Evolutionary conservation across 192 early-diverging fungal species (phyloP).

Genomic region (Entophlyctis helioformis): DNA sequence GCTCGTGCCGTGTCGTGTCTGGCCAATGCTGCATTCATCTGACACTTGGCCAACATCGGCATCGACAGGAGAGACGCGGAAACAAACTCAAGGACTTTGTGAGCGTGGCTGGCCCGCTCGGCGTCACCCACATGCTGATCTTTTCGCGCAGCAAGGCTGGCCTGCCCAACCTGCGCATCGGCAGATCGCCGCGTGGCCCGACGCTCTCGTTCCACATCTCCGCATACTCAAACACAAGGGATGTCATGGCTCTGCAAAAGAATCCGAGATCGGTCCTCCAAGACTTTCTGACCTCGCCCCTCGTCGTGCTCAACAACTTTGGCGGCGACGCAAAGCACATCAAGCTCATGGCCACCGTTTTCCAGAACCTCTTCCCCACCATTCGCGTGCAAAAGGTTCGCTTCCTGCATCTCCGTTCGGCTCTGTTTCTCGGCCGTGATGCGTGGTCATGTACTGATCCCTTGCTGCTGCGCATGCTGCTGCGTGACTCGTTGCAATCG

Average conservation of each 20-base stretch:
- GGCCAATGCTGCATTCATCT: neutral
- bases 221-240: conserved; percentile 69
- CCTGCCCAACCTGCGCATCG: conserved; percentile 69
- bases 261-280: conserved; percentile 62
- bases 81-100: conserved; percentile 94
- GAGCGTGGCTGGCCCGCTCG: conserved; percentile 67
- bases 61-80: conserved; percentile 63
- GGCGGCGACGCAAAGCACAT: conserved; percentile 57
- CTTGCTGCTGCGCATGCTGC: too few relatives aligned
- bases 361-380: conserved; percentile 94
- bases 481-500: too few relatives aligned
- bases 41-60: neutral
- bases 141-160: conserved; percentile 68
- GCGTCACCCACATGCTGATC: conserved; percentile 79
- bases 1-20: neutral
- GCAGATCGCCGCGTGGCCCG: conserved; percentile 80
- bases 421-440: too few relatives aligned
- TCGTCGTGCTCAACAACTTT: conserved; percentile 79
- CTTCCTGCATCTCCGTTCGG: neutral
- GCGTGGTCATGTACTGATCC: too few relatives aligned
- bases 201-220: conserved; percentile 78
- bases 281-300: conserved; percentile 67
- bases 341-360: conserved; percentile 85
- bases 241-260: conserved; percentile 69
- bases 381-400: conserved; percentile 83